Percentiles rank a stretch among this genome's conserved stretches.
Evolutionary conservation across 164 flowering plant genomes (phyloP).

Genomic region (Kingdonia uniflora): DNA sequence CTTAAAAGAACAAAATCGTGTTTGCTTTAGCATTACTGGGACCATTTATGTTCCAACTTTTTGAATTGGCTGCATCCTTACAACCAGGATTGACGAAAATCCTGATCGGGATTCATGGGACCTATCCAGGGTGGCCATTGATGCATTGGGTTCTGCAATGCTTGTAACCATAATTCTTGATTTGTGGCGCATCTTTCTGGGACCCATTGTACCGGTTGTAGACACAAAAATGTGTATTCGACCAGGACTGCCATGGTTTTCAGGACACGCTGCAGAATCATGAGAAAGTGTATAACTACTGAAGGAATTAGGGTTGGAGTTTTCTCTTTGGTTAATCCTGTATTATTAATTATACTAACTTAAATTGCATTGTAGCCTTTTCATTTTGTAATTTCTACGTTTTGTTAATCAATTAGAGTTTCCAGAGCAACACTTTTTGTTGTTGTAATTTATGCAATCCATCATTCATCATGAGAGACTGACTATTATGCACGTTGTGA

Average conservation of each 20-base stretch:
- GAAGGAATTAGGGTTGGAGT: no score
- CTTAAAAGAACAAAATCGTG: background rate
- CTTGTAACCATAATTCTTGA: slow-evolving; percentile 88
- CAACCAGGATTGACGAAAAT: slow-evolving; percentile 78
- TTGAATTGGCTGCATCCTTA: background rate
- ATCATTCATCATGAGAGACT: no score
- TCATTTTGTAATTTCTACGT: no score
- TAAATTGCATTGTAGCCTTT: no score
- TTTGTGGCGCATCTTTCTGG: slow-evolving; percentile 81
- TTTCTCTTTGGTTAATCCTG: no score
- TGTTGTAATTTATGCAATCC: no score
- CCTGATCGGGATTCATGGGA: slow-evolving; percentile 58
- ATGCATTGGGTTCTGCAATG: slow-evolving; percentile 94
- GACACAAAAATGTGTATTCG: slow-evolving; percentile 51
- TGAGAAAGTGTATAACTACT: background rate
- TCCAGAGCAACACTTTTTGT: no score
- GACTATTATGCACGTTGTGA: no score
- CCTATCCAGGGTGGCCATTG: slow-evolving; percentile 75
- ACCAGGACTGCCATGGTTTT: slow-evolving; percentile 78
- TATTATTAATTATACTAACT: no score
- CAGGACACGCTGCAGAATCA: slow-evolving; percentile 15
- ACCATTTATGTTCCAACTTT: background rate
- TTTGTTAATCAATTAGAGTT: no score
- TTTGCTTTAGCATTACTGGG: background rate
- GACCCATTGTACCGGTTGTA: slow-evolving; percentile 57